A percentile compares a stretch with the other conserved stretches of the same genome.
phyloP scores from a whole-genome alignment of 192 early-diverging fungal species.

The Entomortierella beljakovae region DNA sequence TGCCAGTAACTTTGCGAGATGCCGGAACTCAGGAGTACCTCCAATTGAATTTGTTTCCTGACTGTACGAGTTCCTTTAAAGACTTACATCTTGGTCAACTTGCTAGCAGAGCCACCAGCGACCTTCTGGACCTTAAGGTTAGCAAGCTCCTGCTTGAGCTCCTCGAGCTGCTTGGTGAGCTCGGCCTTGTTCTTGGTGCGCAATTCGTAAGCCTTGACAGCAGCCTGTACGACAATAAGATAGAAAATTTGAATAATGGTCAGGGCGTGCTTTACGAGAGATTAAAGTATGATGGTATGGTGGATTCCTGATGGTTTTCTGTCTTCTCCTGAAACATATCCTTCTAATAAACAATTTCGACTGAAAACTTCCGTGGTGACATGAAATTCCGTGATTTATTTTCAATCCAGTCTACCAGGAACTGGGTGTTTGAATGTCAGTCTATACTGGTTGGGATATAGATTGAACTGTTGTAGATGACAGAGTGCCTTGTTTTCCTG shows the following conservation, averaged over 20 bases:
- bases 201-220: conserved; percentile 94
- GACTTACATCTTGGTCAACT: conserved; percentile 86
- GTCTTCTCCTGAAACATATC: too few relatives aligned
- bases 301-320: background rate
- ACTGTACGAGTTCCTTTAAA: background rate
- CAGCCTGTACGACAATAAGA: conserved; percentile 63
- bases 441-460: too few relatives aligned
- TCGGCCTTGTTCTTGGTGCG: conserved; percentile 95
- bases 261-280: conserved; percentile 6
- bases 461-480: too few relatives aligned
- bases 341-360: too few relatives aligned
- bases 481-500: too few relatives aligned
- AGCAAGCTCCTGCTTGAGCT: conserved; percentile 95
- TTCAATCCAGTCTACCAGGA: too few relatives aligned
- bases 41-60: background rate
- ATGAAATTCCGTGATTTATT: too few relatives aligned
- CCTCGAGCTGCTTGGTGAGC: conserved; percentile 91
- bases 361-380: too few relatives aligned
- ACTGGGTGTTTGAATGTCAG: too few relatives aligned
- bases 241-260: conserved; percentile 12
- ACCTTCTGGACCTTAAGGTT: conserved; percentile 95
- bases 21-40: too few relatives aligned
- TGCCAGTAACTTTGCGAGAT: too few relatives aligned
- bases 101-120: conserved; percentile 79
- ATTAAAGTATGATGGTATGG: background rate